A percentile compares a stretch with the other conserved stretches of the same genome.
Conservation (phyloP, 306 rosid species). For the Astragalus glycyphyllos region DNA sequence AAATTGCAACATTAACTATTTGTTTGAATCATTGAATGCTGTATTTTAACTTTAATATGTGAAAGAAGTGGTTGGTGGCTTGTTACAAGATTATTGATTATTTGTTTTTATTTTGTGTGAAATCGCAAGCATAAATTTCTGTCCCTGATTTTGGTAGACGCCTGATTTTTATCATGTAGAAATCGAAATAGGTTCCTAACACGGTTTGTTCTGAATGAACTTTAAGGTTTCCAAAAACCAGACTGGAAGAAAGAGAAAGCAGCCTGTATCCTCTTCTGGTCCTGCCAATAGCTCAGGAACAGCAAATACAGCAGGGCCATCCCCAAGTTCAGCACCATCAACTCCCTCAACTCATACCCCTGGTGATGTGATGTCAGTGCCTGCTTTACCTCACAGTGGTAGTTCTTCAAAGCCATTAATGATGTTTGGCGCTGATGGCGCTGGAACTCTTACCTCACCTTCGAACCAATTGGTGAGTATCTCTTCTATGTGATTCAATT, state of each 20-base stretch:
- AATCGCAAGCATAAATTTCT: neutral
- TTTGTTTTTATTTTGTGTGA: slow-evolving; percentile 10
- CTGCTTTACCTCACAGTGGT: slow-evolving; percentile 87
- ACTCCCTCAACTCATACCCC: slow-evolving; percentile 98
- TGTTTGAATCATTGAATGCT: no score
- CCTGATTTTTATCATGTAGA: neutral
- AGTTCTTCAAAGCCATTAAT: slow-evolving; percentile 88
- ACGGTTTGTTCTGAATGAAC: slow-evolving; percentile 46
- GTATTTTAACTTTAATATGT: neutral
- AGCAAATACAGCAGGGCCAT: slow-evolving; percentile 95
- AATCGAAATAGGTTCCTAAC: slow-evolving; percentile 48
- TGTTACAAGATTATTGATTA: neutral
- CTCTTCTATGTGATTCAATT: slow-evolving; percentile 42
- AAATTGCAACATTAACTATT: no score
- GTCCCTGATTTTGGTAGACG: slow-evolving; percentile 6
- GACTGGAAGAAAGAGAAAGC: slow-evolving; percentile 97
- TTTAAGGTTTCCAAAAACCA: slow-evolving; percentile 92
- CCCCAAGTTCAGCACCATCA: slow-evolving; percentile 99
- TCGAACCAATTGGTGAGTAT: slow-evolving; percentile 93
- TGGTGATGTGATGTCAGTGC: slow-evolving; percentile 95
- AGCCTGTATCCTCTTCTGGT: slow-evolving; percentile 97
- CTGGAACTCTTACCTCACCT: slow-evolving; percentile 91
- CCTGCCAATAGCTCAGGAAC: slow-evolving; percentile 99
- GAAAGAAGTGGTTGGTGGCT: neutral
- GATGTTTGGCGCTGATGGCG: slow-evolving; percentile 81